Evolutionary conservation across 805 yeast species (phyloP), one percentile per base, ranked within the genome.

Genomic region (Geotrichum ghanense): DNA sequence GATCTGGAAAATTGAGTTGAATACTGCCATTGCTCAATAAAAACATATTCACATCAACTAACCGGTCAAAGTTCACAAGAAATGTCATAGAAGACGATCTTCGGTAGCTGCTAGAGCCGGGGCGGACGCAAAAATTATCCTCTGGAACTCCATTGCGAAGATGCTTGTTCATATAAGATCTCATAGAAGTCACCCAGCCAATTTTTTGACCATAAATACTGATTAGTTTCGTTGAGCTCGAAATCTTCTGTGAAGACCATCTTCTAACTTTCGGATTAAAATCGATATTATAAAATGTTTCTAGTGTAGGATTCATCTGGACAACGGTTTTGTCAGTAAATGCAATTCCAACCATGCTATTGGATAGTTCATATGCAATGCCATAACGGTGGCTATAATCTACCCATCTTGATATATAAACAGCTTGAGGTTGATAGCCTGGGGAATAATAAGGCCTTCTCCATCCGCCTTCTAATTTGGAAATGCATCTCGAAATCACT

Each of bases 381-480:
- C 98, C 98, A 64, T 90, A 94, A 63, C 83, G 87, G 67, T 89
- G 88, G 22, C 96, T 83, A 62, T 90, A 92, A 62, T 92, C 99
- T 23, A 94, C 97, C 99, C 99, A 92, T 62, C 90, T 89, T 50
- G 94, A 83, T 40, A 90, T 79, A 50, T 85, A 76, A 78, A 51
- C 46, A 3, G 49, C 25, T 12, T 31, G 12, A 6, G 37, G 37
- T 6, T 16, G 19, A 31, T 31, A 31, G 37, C 16, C 16, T n/a
- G 7, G 12, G 37, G 12, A 16, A n/a, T 31, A 31, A 19, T n/a
- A 31, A 6, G 37, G 37, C 16, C 16, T 31, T 6, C 19, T 16
- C 6, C 37, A 19, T 12, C 16, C 5, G 17, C 16, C 12, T 19
- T 31, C 19, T 6, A 31, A n/a, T 19, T 31, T 31, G 12, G 12